Percentiles rank a stretch among this genome's conserved stretches.
Evolutionary conservation across 2,329 filamentous ascomycete species (phyloP).

Genomic region (Colletotrichum cuscutae): DNA sequence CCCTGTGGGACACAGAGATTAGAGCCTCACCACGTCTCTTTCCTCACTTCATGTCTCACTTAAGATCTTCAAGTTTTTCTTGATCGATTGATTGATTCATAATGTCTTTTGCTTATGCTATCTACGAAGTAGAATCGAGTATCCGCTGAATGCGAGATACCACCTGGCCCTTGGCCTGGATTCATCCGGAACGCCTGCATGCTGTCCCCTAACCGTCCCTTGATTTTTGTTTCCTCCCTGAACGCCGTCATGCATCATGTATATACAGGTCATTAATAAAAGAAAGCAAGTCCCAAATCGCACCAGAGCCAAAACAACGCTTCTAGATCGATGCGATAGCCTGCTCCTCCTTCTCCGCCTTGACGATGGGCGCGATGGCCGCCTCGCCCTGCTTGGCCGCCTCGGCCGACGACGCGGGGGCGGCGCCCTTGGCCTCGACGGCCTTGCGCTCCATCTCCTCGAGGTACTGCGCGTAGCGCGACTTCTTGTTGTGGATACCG

Average conservation of each 20-base stretch:
- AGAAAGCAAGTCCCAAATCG: background rate
- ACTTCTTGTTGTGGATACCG: slow-evolving; percentile 98
- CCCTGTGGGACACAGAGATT: background rate
- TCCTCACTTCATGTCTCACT: background rate
- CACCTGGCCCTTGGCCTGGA: slow-evolving; percentile 14
- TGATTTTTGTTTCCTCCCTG: slow-evolving; percentile 16
- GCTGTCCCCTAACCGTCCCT: slow-evolving; percentile 24
- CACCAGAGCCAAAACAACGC: background rate
- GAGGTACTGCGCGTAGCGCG: slow-evolving; percentile 88
- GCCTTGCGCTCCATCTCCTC: slow-evolving; percentile 77
- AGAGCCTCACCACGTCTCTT: background rate
- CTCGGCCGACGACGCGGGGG: slow-evolving; percentile 36
- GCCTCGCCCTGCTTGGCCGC: slow-evolving; percentile 36
- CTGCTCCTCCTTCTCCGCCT: slow-evolving; percentile 35
- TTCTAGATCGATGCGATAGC: slow-evolving; percentile 13
- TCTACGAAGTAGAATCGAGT: background rate
- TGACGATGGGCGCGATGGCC: slow-evolving; percentile 33
- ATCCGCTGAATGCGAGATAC: slow-evolving; percentile 8
- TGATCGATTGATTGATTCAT: background rate
- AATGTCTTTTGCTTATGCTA: slow-evolving; percentile 9
- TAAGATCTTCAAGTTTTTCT: background rate
- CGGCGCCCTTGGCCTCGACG: slow-evolving; percentile 56
- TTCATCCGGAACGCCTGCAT: slow-evolving; percentile 28
- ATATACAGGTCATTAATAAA: slow-evolving; percentile 31
- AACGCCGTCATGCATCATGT: slow-evolving; percentile 34